Conservation (phyloP, 2,329 filamentous ascomycete genomes). For the Elsinoe ampelina region DNA sequence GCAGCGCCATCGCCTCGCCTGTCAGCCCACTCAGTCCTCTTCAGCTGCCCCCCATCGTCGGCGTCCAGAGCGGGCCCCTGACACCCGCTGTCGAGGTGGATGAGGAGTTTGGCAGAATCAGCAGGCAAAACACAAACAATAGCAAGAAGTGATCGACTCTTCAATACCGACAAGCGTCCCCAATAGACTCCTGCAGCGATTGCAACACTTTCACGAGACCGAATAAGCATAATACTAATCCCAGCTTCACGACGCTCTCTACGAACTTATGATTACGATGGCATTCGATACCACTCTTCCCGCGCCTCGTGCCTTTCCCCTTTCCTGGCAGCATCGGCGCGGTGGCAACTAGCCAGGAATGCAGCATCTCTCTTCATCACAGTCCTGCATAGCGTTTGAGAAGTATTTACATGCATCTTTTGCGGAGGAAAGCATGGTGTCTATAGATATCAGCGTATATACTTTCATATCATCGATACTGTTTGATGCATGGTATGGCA, state of each 20-base stretch:
- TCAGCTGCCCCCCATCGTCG: conserved; percentile 1
- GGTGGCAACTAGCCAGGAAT: background rate
- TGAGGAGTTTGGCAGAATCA: conserved; percentile 15
- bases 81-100: conserved; percentile 21
- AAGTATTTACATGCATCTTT: too few relatives aligned
- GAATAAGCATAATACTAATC: conserved; percentile 1
- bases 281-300: background rate
- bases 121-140: background rate
- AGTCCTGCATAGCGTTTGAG: too few relatives aligned
- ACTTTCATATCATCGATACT: too few relatives aligned
- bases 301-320: background rate
- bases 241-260: conserved; percentile 13
- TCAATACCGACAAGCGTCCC: background rate
- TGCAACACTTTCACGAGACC: background rate
- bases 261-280: conserved; percentile 3
- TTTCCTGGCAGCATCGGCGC: background rate
- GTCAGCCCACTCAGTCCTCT: conserved; percentile 15
- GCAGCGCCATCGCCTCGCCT: background rate
- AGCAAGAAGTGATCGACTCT: background rate
- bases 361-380: too few relatives aligned
- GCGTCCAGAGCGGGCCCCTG: conserved; percentile 13
- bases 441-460: too few relatives aligned
- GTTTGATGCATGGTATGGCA: too few relatives aligned
- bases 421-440: too few relatives aligned
- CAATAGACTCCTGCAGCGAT: background rate